Base-by-base conservation (phyloP, 805 yeast species). In the Danielozyma ontarioensis region DNA sequence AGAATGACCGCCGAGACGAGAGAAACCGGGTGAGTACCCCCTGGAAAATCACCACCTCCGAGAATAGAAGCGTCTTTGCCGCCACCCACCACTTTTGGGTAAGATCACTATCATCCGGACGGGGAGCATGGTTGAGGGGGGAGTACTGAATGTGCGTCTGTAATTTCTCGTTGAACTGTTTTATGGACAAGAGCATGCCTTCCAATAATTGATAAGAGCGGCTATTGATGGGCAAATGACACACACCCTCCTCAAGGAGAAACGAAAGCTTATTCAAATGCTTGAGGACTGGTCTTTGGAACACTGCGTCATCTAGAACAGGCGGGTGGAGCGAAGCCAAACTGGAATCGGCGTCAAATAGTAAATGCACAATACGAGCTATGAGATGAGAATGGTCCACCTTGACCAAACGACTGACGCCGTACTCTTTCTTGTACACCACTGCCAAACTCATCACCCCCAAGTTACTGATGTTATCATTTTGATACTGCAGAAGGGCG, bases 211-310 rank as follows among this genome's bases (percentile, higher is more conserved):
- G 47, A 24, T 39, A 45, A 4, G 53, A 42, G 4, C 24, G 36
- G 2, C 32, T 35, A 10, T 34, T 31, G 17, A 45, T 31, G 6
- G 37, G 32, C 26, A 54, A 41, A 3, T 34, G 29, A n/a, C 40
- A 34, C 18, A 62, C 47, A 33, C 57, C 59, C 10, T 53, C 53
- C 35, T 70, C 73, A 25, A 71, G 42, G 2, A 78, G 43, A 29
- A 65, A 62, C 0, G 82, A 66, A 14, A 78, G 40, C 29, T 68
- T 58, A 46, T 66, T 76, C 28, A 77, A 44, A 41, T 75, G 75
- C 35, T 67, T 71, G 18, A 71, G 38, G 1, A 67, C 66, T 0
- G 82, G 81, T 3, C 53, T 45, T n/a, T n/a, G 13, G 27, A 29
- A 37, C 13, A 10, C 12, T 10, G 12, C 29, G 10, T 12, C 16